Evolutionary conservation across 495 filamentous ascomycete genomes (phyloP), one percentile per base, ranked within the genome.

Genomic region (Penicillium coprophilum): DNA sequence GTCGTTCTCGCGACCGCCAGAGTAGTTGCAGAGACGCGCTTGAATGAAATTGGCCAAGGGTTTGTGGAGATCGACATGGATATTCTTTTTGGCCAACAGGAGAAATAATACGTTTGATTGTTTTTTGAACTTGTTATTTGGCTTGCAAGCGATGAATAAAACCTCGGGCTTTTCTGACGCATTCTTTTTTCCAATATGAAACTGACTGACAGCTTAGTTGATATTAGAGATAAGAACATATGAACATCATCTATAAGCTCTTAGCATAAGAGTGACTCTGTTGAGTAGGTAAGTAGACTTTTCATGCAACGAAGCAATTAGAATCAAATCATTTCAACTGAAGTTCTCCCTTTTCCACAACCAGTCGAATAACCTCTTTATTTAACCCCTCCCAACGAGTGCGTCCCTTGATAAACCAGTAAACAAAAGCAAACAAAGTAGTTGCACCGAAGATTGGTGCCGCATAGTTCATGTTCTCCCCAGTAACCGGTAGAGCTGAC

Each of bases 391-490:
- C 36, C 66, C 66, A 71, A 1, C 50, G 24, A 36, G 24, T 63
- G 30, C 53, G 32, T 2, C 58, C 68, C 34, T 59, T 58, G 5
- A 58, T 45, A 48, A 68, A 62, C 67, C 65, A 70, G 23, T 61
- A 59, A 2, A 52, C 47, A 34, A 70, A 46, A 6, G 63, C 56
- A 36, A 70, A 61, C 6, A 67, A 17, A 13, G 66, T 60, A 13
- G 59, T 50, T 6, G 53, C 58, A 6, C 36, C 60, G 49, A 68
- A 64, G 12, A 68, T 64, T 7, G 65, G 62, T 2, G 56, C 32
- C 0, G 65, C 61, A 50, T 69, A 71, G 32, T 71, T 70, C 65
- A 70, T 62, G 24, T 57, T 62, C 41, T 50, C 44, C 0, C 62
- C 60, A 6, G 64, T 66, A 36, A 70, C 58, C 8, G 68, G 64